These are phyloP conservation scores for Globisporangium nagaii DNA, from an alignment of 352 stramenopile species.

Conservation along the genomic window DNA sequence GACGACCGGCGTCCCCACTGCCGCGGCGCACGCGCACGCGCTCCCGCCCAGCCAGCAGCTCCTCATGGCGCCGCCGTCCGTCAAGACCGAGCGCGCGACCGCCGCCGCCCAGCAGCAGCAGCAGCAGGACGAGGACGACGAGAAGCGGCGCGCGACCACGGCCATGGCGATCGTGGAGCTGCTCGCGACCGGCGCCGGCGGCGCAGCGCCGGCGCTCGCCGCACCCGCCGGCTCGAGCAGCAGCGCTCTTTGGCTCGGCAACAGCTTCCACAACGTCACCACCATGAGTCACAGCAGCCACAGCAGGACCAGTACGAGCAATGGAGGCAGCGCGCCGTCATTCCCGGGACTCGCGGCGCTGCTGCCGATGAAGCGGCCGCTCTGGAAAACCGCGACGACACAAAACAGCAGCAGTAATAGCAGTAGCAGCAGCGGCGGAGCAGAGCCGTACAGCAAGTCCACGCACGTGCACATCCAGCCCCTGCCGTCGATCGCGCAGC, in stretches of 20 bases:
- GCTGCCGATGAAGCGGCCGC: constrained; percentile 8
- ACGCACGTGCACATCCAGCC: constrained; percentile 8
- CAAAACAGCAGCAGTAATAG: not conserved
- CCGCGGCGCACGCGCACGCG: too few relatives aligned
- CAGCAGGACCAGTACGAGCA: not conserved
- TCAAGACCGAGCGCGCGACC: not conserved
- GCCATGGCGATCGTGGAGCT: constrained; percentile 13
- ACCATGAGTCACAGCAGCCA: not conserved
- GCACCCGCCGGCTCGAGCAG: not conserved
- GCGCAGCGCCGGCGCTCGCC: not conserved
- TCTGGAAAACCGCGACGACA: not conserved
- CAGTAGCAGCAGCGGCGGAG: too few relatives aligned
- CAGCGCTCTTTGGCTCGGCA: not conserved
- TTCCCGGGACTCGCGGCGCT: constrained; percentile 3
- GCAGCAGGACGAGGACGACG: constrained; percentile 6
- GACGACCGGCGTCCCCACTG: not conserved
- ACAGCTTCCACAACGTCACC: not conserved
- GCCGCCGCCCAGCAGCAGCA: not conserved
- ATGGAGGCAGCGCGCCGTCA: not conserved
- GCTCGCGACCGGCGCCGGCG: not conserved
- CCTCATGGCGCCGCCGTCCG: not conserved
- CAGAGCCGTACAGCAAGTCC: too few relatives aligned
- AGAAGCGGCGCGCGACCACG: constrained; percentile 5
- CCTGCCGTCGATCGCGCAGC: constrained; percentile 13
- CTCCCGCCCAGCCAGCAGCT: not conserved